Percentiles rank a stretch among this genome's conserved stretches.
phyloP scores from a whole-genome alignment of 2,329 filamentous ascomycete genomes.

The Drechslerella coelobrocha region DNA sequence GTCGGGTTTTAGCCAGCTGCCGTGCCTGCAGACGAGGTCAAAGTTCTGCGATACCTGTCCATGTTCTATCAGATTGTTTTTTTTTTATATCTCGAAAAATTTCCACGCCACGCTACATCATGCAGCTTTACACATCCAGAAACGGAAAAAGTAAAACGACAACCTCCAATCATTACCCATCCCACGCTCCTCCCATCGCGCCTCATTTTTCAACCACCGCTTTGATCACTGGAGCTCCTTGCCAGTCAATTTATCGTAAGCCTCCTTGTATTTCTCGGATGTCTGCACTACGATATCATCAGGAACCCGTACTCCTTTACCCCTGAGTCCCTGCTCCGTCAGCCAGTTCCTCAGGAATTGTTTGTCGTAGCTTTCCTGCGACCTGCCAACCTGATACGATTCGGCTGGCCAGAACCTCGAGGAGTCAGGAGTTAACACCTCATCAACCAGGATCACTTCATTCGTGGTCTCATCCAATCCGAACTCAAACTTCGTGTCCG shows the following conservation, averaged over 20 bases:
- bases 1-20: slow-evolving; percentile 28
- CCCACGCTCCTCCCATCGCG: not conserved
- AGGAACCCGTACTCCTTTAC: slow-evolving; percentile 75
- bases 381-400: slow-evolving; percentile 73
- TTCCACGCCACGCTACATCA: not conserved
- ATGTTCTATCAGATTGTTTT: slow-evolving; percentile 45
- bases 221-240: slow-evolving; percentile 23
- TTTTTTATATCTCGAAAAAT: slow-evolving; percentile 38
- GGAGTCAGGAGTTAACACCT: slow-evolving; percentile 82
- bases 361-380: slow-evolving; percentile 89
- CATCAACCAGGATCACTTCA: slow-evolving; percentile 78
- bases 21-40: not conserved
- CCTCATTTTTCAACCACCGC: not conserved
- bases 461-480: slow-evolving; percentile 70
- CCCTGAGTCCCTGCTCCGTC: slow-evolving; percentile 73
- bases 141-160: slow-evolving; percentile 9
- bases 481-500: slow-evolving; percentile 80
- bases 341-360: slow-evolving; percentile 85
- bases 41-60: slow-evolving; percentile 18
- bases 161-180: slow-evolving; percentile 13
- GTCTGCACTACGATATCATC: slow-evolving; percentile 74
- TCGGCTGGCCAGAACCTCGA: slow-evolving; percentile 86
- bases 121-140: not conserved
- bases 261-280: slow-evolving; percentile 75
- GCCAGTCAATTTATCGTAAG: slow-evolving; percentile 73